Conservation (phyloP, 2,329 filamentous ascomycete genomes). For the Elsinoe ampelina region DNA sequence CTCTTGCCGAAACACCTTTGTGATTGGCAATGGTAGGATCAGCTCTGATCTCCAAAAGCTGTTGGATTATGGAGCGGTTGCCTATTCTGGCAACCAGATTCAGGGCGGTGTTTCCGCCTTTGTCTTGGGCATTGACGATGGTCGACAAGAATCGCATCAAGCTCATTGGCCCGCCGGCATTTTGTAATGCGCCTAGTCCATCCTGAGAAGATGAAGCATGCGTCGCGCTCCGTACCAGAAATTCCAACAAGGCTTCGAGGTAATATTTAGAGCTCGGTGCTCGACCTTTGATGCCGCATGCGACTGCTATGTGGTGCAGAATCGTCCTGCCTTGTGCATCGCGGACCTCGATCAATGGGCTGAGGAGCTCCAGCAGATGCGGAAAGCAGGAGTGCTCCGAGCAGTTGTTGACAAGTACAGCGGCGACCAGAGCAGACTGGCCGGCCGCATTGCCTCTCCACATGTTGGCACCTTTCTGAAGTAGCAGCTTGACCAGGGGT, state of each 20-base stretch:
- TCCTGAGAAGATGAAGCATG: conserved; percentile 24
- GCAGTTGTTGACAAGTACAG: conserved; percentile 88
- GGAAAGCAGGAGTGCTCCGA: conserved; percentile 86
- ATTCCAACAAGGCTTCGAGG: conserved; percentile 85
- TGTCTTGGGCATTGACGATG: conserved; percentile 92
- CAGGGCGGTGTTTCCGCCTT: conserved; percentile 85
- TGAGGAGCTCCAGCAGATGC: conserved; percentile 78
- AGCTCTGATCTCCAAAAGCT: conserved; percentile 87
- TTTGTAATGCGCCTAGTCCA: conserved; percentile 13
- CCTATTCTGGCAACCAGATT: conserved; percentile 90
- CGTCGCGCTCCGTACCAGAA: conserved; percentile 68
- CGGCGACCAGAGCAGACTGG: conserved; percentile 86
- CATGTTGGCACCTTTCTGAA: conserved; percentile 76
- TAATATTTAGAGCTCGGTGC: conserved; percentile 92
- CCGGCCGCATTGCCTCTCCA: conserved; percentile 80
- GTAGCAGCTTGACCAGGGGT: conserved; percentile 68
- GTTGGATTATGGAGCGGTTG: conserved; percentile 91
- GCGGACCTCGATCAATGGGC: conserved; percentile 79
- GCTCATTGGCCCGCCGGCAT: conserved; percentile 57
- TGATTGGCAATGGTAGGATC: conserved; percentile 88
- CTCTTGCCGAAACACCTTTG: conserved; percentile 77
- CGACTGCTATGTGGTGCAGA: conserved; percentile 90
- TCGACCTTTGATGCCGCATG: conserved; percentile 88
- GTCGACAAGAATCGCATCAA: conserved; percentile 92
- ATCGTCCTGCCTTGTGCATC: conserved; percentile 87